These are phyloP conservation scores for Thalassiosira mediterranea DNA, from an alignment of 352 stramenopile species.

Conservation along the genomic window DNA sequence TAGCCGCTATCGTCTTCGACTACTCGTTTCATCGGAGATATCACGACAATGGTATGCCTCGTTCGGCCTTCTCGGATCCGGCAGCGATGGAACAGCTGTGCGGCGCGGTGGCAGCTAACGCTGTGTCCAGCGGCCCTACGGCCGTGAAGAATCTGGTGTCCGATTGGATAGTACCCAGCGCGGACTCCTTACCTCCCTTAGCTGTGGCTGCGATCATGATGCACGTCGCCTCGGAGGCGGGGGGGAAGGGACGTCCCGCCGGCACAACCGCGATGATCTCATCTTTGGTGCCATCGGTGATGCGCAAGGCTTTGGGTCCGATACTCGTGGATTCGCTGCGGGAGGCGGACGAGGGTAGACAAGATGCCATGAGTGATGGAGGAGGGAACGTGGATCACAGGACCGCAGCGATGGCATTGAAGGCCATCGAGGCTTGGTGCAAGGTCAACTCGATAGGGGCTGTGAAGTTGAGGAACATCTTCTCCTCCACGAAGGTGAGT, in stretches of 20 bases:
- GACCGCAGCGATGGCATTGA: conserved; percentile 58
- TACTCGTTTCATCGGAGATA: conserved; percentile 50
- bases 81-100: conserved; percentile 73
- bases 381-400: conserved; percentile 46
- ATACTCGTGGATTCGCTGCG: conserved; percentile 57
- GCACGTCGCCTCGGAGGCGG: conserved; percentile 65
- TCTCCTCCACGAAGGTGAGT: conserved; percentile 43
- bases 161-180: conserved; percentile 78
- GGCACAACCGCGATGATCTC: conserved; percentile 60
- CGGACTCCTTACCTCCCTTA: conserved; percentile 55
- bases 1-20: conserved; percentile 77
- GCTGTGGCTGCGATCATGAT: conserved; percentile 59
- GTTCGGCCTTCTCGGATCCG: conserved; percentile 67
- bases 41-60: background rate
- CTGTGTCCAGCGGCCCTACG: conserved; percentile 63
- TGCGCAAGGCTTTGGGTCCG: conserved; percentile 52
- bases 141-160: conserved; percentile 59
- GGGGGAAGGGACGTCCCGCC: conserved; percentile 44
- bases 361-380: conserved; percentile 7
- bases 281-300: conserved; percentile 54
- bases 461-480: conserved; percentile 45
- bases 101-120: conserved; percentile 69
- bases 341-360: conserved; percentile 28
- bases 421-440: conserved; percentile 71
- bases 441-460: conserved; percentile 35